Base-by-base conservation (phyloP, 1,284 basidiomycete species). In the Singerocomus rubriflavus region DNA sequence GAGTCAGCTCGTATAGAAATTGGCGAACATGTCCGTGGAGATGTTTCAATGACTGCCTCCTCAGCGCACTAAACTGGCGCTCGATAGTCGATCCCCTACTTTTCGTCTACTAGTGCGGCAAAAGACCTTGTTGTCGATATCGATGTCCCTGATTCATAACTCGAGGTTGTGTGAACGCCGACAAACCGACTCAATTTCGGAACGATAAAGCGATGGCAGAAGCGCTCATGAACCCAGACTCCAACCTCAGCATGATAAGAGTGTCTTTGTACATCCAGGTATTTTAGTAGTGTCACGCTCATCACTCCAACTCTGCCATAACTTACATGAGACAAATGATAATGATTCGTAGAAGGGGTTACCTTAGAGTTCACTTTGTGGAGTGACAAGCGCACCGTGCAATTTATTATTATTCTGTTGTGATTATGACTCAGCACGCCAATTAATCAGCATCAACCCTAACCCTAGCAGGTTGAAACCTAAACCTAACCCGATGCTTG, bases 21-120 rank as follows among this genome's bases (percentile, higher is more conserved):
- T 82, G 41, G 72, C 75, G 8, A 73, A 73, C 37, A 82, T 82
- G 71, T 68, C 29, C 75, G 76, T 57, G 71, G 75, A 44, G 75
- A 81, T 55, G 65, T 82, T 32, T 66, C 60, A n/a, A n/a, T n/a
- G 11, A 53, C 59, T 32, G 45, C 57, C 6, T n/a, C 43, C 16
- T 29, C 21, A 9, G n/a, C 29, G 33, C 48, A n/a, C n/a, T 9
- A 44, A 37, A 7, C 34, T 40, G n/a, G n/a, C n/a, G n/a, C n/a
- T n/a, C n/a, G n/a, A n/a, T n/a, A n/a, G n/a, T n/a, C n/a, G n/a
- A n/a, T n/a, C n/a, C n/a, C n/a, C 30, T 35, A 9, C 8, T 29
- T 41, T 38, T 36, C 46, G 39, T 26, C 47, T 50, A 36, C 44
- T 52, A 29, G 44, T 44, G 30, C 46, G 6, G 44, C 46, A 14